phyloP scores from a whole-genome alignment of 75 land plant genomes.

The Selaginella tamariscina region DNA sequence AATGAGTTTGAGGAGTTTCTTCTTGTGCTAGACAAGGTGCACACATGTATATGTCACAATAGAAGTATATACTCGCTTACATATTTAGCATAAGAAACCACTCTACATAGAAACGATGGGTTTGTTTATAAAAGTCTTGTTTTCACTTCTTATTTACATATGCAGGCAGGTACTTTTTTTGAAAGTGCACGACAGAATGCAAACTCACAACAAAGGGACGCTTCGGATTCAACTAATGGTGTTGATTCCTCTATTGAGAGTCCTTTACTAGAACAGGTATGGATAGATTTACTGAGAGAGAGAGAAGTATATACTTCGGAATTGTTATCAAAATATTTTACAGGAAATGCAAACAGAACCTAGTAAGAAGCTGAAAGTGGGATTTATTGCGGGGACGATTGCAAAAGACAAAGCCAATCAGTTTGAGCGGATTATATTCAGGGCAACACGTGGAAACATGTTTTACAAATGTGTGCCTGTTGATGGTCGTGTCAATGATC shows the following conservation, averaged over 20 bases:
- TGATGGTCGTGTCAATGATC: slow-evolving; percentile 68
- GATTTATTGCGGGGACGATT: slow-evolving; percentile 79
- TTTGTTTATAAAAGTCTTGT: neutral
- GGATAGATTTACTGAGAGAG: too few species aligned
- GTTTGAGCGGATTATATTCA: slow-evolving; percentile 91
- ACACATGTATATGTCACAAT: neutral
- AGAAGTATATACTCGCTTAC: neutral
- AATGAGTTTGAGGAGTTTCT: slow-evolving; percentile 78
- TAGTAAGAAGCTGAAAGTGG: slow-evolving; percentile 47
- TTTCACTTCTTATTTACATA: neutral
- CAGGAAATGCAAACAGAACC: slow-evolving; percentile 57
- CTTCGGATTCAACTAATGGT: neutral
- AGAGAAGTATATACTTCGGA: neutral
- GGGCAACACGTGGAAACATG: slow-evolving; percentile 97
- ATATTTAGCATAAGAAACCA: neutral
- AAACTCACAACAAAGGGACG: slow-evolving; percentile 1
- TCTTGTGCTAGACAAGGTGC: slow-evolving; percentile 85
- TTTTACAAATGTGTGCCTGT: slow-evolving; percentile 72
- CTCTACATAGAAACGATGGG: slow-evolving; percentile 3
- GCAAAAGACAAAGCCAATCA: slow-evolving; percentile 47
- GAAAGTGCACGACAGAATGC: neutral
- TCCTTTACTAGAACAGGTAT: slow-evolving; percentile 11
- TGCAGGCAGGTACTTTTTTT: slow-evolving; percentile 9
- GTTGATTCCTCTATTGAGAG: slow-evolving; percentile 1
- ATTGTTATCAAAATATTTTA: neutral